Base-by-base conservation (phyloP, 352 stramenopile genomes). In the Globisporangium ultimum region DNA sequence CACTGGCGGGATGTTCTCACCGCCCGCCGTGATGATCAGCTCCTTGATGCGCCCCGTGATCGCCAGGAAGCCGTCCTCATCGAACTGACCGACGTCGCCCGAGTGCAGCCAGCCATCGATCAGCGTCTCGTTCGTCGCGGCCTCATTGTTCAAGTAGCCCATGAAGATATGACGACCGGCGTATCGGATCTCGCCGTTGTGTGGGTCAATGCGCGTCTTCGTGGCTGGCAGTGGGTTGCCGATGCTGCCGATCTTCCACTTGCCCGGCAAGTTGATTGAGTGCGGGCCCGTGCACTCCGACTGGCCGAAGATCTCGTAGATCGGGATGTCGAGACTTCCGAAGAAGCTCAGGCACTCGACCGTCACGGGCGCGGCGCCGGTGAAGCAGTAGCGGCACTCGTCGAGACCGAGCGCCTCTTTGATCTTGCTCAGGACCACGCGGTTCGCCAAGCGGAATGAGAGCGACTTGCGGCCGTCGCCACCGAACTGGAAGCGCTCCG, bases 31-130 rank as follows among this genome's bases (percentile, higher is more conserved):
- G 69, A 96, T 96, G 70, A 98, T 97, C 24, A 97, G 76, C 69
- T 98, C 91, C 68, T 98, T 98, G 69, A 98, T 96, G 17, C 93
- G 84, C 15, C 92, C 93, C 3, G 92, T 98, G 64, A 98, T 95
- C 17, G 62, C 70, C 46, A 97, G 63, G 64, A 98, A 98, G n/a
- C 93, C 83, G 49, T 91, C 80, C 15, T 86, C 66, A 45, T 96
- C 88, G 12, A 96, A 80, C 32, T 68, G 54, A 11, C 83, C 93
- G 17, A 96, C 80, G 58, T 98, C 94, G n/a, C 93, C 94, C 10
- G 83, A 95, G 62, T 96, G 72, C 12, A 98, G 65, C 87, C 88
- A 98, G 28, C 94, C 93, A 14, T 98, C 81, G 10, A 85, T 74
- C 1, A 81, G 55, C 40, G 90, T 95, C 22, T 71, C 61, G n/a